Base-by-base conservation (phyloP, 139 green algal genomes). In the Pedinophyceae sp. region DNA sequence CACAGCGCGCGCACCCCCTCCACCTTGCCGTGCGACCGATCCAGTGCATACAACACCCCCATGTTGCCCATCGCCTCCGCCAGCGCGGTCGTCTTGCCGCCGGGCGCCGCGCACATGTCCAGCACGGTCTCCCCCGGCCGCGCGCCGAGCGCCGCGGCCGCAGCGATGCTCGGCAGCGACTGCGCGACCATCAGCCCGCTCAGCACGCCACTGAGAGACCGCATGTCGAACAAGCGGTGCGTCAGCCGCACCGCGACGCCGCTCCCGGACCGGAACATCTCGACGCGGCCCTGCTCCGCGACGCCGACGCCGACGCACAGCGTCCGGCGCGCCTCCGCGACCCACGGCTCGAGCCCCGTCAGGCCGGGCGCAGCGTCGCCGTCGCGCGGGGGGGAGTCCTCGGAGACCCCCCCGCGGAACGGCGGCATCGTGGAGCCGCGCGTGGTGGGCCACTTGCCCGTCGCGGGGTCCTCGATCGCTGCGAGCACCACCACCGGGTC, bases 41-140 rank as follows among this genome's bases (percentile, higher is more conserved):
- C 87, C 1, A 94, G 62, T 1, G 87, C 87, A 1, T 87, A 48
- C 0, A 94, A 50, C 20, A 58, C 55, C 2, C 84, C 84, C n/a
- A 50, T 17, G 57, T 88, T 54, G 1, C 30, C 16, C 86, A 96
- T 94, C 16, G 86, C 66, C 60, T 83, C 57, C 15, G 85, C 88
- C 25, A 97, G 50, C 39, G 87, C 73, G 2, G 84, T 94, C 43
- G 81, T 81, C 63, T 96, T 96, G 39, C 88, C 87, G 29, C 84
- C 86, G 4, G 87, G 87, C 3, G 87, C 81, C 0, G 87, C 89
- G 39, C 88, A 96, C 89, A 96, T 90, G 76, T 93, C 84, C 59
- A 94, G 53, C 6, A 94, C 78, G 4, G 61, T 48, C n/a, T 43
- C 65, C 48, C 76, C 76, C 19, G 70, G 68, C 2, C 20, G 0